These are phyloP conservation scores for Coprinellus micaceus DNA, from an alignment of 768 basidiomycete genomes.

Conservation along the genomic window DNA sequence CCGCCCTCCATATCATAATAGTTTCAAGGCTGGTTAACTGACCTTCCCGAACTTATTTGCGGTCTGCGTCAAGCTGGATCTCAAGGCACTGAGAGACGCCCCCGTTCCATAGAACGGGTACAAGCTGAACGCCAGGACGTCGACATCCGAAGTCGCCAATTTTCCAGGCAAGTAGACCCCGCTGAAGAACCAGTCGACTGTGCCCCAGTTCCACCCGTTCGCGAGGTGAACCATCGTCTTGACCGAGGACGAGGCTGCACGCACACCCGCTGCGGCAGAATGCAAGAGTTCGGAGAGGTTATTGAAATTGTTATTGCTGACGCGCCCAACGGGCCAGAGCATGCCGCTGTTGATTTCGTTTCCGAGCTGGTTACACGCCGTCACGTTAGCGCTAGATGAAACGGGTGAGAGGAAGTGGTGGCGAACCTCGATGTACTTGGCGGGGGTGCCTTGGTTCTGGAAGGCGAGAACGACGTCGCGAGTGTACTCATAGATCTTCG, in stretches of 20 bases:
- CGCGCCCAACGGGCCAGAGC: conserved; percentile 57
- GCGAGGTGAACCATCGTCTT: conserved; percentile 59
- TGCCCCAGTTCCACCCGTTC: conserved; percentile 54
- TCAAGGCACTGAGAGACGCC: conserved; percentile 49
- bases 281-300: conserved; percentile 57
- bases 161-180: conserved; percentile 52
- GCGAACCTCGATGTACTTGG: conserved; percentile 47
- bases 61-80: conserved; percentile 48
- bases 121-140: conserved; percentile 61
- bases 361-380: conserved; percentile 40
- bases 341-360: conserved; percentile 67
- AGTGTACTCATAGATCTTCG: conserved; percentile 58
- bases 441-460: conserved; percentile 48
- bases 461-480: conserved; percentile 49
- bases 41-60: conserved; percentile 49
- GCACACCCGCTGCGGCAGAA: conserved; percentile 54
- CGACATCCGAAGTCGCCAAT: conserved; percentile 46
- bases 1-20: neutral
- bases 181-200: conserved; percentile 46
- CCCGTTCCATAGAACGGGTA: conserved; percentile 61
- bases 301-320: conserved; percentile 49
- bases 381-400: neutral
- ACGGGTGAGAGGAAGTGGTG: neutral
- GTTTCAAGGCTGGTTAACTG: neutral
- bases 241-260: conserved; percentile 41